These are phyloP conservation scores for Capronia coronata DNA, from an alignment of 2,329 filamentous ascomycete species.

Conservation along the genomic window DNA sequence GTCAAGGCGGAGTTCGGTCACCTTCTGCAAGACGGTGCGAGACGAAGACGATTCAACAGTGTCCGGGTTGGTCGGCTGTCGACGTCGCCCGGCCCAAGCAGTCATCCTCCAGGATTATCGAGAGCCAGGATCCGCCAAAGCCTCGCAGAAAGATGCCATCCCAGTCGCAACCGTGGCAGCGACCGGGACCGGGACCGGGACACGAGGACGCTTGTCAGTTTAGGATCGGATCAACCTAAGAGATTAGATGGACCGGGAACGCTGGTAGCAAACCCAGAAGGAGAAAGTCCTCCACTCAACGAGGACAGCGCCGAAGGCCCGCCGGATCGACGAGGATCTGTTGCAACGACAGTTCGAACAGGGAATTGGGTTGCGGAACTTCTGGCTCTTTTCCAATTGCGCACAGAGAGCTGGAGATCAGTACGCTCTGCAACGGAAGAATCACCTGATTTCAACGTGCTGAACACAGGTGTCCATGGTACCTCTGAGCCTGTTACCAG, in stretches of 20 bases:
- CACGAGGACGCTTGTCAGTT: too few species aligned
- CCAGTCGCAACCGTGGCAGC: constrained; percentile 10
- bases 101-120: constrained; percentile 1
- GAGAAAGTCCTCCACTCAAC: not conserved
- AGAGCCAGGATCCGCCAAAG: constrained; percentile 4
- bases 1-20: constrained; percentile 56
- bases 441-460: too few species aligned
- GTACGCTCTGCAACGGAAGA: constrained; percentile 7
- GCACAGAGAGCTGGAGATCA: constrained; percentile 12
- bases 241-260: not conserved
- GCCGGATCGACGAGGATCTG: constrained; percentile 4
- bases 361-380: constrained; percentile 19
- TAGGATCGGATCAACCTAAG: too few species aligned
- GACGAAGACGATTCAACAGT: constrained; percentile 1
- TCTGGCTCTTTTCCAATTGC: constrained; percentile 14
- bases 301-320: too few species aligned
- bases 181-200: constrained; percentile 11
- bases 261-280: not conserved
- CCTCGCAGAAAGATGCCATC: constrained; percentile 4
- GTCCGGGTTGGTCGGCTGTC: constrained; percentile 2
- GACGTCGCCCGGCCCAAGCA: constrained; percentile 4
- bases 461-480: too few species aligned
- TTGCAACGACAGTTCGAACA: constrained; percentile 2
- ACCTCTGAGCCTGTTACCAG: too few species aligned
- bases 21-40: constrained; percentile 1